Conservation (phyloP, 371 early-diverging fungal species). For the Lichtheimia ramosa region DNA sequence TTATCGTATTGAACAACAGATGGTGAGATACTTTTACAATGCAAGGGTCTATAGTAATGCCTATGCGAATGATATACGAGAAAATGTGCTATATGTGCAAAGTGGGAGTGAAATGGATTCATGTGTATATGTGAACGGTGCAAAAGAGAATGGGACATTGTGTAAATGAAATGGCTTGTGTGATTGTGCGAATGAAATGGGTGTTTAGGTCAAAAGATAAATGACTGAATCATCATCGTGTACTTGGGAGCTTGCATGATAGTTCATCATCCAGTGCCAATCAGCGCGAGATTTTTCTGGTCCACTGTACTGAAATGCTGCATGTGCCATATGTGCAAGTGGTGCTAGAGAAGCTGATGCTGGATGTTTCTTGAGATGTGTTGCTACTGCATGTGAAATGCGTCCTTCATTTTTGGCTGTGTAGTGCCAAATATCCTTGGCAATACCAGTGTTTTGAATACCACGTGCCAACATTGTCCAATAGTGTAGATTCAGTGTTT, state of each 20-base stretch:
- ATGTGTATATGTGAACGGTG: too few species aligned
- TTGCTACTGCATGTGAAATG: conserved; percentile 24
- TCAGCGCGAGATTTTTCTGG: background rate
- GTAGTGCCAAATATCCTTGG: conserved; percentile 37
- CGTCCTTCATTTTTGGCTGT: conserved; percentile 24
- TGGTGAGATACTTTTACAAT: too few species aligned
- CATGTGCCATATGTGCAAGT: conserved; percentile 24
- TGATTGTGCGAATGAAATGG: too few species aligned
- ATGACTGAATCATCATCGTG: conserved; percentile 3
- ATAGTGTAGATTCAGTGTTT: conserved; percentile 51
- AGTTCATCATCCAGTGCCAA: conserved; percentile 8
- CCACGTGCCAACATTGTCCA: conserved; percentile 52
- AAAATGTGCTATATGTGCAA: too few species aligned
- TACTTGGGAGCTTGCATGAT: background rate
- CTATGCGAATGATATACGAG: too few species aligned
- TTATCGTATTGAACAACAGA: too few species aligned
- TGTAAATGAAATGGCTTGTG: too few species aligned
- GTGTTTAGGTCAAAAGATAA: background rate
- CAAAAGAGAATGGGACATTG: too few species aligned
- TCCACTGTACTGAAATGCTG: conserved; percentile 10
- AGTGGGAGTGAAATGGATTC: too few species aligned
- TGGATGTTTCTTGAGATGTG: conserved; percentile 22
- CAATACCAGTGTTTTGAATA: conserved; percentile 38
- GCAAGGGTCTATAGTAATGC: too few species aligned
- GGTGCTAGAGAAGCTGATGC: conserved; percentile 17